These are phyloP conservation scores for Rehmannia glutinosa DNA, from an alignment of 257 asterid genomes.

Conservation along the genomic window DNA sequence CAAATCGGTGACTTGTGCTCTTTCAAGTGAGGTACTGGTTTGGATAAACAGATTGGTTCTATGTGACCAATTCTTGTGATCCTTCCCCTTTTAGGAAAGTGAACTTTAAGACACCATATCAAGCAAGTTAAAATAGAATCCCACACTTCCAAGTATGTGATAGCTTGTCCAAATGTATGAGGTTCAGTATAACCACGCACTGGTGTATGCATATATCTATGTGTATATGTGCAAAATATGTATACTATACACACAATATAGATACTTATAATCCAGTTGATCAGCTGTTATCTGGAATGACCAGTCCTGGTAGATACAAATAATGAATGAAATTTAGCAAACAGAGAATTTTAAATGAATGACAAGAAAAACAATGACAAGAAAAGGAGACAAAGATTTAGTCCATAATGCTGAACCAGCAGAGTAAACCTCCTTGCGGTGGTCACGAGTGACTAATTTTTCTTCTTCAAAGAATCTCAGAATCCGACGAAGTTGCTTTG, in stretches of 20 bases:
- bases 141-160: neutral
- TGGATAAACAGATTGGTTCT: neutral
- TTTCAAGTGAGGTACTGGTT: neutral
- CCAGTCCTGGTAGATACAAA: neutral
- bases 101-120: neutral
- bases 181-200: neutral
- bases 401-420: slow-evolving; percentile 30
- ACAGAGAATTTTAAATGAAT: slow-evolving; percentile 15
- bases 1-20: neutral
- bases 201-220: neutral
- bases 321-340: slow-evolving; percentile 2
- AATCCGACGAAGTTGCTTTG: slow-evolving; percentile 93
- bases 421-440: slow-evolving; percentile 83
- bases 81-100: neutral
- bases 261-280: neutral
- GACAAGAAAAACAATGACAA: slow-evolving; percentile 16
- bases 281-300: neutral
- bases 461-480: slow-evolving; percentile 94
- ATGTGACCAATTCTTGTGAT: neutral
- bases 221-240: neutral
- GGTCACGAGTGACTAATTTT: slow-evolving; percentile 88
- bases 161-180: slow-evolving; percentile 1
- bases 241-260: neutral
- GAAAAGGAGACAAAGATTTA: slow-evolving; percentile 12
- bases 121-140: neutral